phyloP scores from a whole-genome alignment of 306 rosid species.

The Trifolium fragiferum region DNA sequence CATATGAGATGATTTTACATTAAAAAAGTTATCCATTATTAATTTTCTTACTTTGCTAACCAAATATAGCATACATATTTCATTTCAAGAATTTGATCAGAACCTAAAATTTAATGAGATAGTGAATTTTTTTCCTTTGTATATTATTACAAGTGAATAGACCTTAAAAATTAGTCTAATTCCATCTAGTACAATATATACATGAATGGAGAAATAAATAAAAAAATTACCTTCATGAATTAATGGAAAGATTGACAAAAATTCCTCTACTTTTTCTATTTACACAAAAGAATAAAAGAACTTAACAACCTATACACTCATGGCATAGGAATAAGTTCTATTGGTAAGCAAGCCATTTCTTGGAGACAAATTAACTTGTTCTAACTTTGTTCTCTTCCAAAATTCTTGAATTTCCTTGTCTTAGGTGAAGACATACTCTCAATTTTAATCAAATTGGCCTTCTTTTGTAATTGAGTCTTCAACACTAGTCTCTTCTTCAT shows the following conservation, averaged over 20 bases:
- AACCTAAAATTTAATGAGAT: too few relatives aligned
- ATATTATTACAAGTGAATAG: conserved; percentile 27
- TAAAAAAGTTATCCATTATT: too few relatives aligned
- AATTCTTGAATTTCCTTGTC: conserved; percentile 36
- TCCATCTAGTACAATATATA: conserved; percentile 32
- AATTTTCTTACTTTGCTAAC: too few relatives aligned
- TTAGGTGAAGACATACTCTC: conserved; percentile 33
- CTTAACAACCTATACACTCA: conserved; percentile 33
- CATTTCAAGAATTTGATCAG: too few relatives aligned
- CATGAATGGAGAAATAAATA: conserved; percentile 32
- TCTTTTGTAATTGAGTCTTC: conserved; percentile 9
- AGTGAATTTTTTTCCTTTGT: conserved; percentile 25
- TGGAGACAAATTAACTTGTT: conserved; percentile 69
- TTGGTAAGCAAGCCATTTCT: conserved; percentile 30
- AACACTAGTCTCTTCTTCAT: conserved; percentile 49
- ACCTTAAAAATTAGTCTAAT: conserved; percentile 43
- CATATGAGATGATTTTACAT: too few relatives aligned
- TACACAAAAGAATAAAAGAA: conserved; percentile 55
- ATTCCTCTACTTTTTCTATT: conserved; percentile 49
- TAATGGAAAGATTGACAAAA: conserved; percentile 44
- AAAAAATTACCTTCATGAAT: conserved; percentile 36
- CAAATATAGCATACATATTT: too few relatives aligned
- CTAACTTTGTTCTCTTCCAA: conserved; percentile 34
- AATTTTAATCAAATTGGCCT: conserved; percentile 41
- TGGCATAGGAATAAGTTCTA: conserved; percentile 30